Evolutionary conservation across 2,329 filamentous ascomycete genomes (phyloP).

Genomic region (Fusarium mexicanum): DNA sequence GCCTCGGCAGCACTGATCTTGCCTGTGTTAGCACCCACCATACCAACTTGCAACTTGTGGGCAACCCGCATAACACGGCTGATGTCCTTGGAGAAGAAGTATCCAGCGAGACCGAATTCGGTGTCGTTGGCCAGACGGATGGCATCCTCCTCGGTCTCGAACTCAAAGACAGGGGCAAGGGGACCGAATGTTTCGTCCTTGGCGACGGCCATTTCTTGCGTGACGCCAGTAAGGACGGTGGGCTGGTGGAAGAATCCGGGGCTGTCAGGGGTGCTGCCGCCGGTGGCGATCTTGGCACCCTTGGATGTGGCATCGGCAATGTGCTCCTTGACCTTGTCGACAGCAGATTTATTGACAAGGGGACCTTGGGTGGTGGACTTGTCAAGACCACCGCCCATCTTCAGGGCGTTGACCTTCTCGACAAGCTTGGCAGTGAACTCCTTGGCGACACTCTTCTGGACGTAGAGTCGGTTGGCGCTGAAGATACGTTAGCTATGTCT

Average conservation of each 20-base stretch:
- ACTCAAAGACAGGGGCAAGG: slow-evolving; percentile 42
- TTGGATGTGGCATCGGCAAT: slow-evolving; percentile 69
- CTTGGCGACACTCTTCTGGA: slow-evolving; percentile 47
- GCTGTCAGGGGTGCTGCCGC: slow-evolving; percentile 72
- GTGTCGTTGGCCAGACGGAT: slow-evolving; percentile 52
- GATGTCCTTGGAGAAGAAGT: slow-evolving; percentile 48
- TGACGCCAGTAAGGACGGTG: slow-evolving; percentile 71
- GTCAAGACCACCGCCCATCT: slow-evolving; percentile 42
- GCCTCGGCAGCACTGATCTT: slow-evolving; percentile 49
- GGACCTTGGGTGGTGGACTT: slow-evolving; percentile 44
- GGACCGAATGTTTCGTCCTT: slow-evolving; percentile 49
- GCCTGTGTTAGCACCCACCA: slow-evolving; percentile 65
- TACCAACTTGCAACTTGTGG: slow-evolving; percentile 69
- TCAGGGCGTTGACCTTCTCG: slow-evolving; percentile 43
- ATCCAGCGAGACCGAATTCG: slow-evolving; percentile 50
- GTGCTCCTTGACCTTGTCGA: slow-evolving; percentile 69
- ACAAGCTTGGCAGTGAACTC: slow-evolving; percentile 45
- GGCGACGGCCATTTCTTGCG: slow-evolving; percentile 44
- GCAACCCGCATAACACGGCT: slow-evolving; percentile 56
- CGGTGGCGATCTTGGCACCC: slow-evolving; percentile 66
- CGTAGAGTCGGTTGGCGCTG: slow-evolving; percentile 49
- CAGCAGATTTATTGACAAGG: slow-evolving; percentile 72
- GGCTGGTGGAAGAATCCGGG: slow-evolving; percentile 73
- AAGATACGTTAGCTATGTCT: slow-evolving; percentile 9
- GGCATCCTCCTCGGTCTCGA: slow-evolving; percentile 52